Conservation (phyloP, 2,329 filamentous ascomycete genomes). For the Plenodomus tracheiphilus region DNA sequence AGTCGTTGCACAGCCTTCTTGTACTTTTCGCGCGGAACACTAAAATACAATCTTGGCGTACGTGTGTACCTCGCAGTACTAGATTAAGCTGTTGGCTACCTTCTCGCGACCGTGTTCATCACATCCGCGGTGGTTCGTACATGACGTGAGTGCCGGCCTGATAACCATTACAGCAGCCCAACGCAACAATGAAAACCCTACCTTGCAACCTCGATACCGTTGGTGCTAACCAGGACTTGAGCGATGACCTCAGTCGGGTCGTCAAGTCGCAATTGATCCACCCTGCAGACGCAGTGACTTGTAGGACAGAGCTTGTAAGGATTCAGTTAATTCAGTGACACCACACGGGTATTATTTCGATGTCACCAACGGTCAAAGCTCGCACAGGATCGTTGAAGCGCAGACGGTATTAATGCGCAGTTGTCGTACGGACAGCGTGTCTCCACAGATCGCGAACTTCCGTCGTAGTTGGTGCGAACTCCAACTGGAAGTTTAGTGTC, state of each 20-base stretch:
- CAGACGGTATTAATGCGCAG: neutral
- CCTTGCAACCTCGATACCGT: neutral
- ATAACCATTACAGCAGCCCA: neutral
- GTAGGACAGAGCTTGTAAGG: neutral
- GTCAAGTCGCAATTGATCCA: neutral
- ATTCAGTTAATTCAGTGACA: neutral
- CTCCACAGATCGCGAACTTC: neutral
- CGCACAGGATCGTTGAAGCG: neutral
- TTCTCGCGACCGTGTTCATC: neutral
- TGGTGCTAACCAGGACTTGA: neutral
- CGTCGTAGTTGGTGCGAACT: neutral
- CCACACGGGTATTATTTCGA: neutral
- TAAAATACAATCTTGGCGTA: conserved; percentile 40
- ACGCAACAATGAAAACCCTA: neutral
- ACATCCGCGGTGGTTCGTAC: neutral
- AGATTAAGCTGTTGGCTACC: conserved; percentile 14
- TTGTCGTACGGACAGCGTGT: neutral
- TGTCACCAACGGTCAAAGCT: neutral
- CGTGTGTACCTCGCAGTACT: conserved; percentile 28
- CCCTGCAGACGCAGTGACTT: neutral
- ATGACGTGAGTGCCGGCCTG: neutral
- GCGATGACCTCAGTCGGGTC: neutral
- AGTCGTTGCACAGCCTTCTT: conserved; percentile 25
- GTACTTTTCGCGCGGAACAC: conserved; percentile 24
- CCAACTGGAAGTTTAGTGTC: too few species aligned